These are phyloP conservation scores for Retiboletus flavoniger DNA, from an alignment of 1,284 basidiomycete species.

Conservation along the genomic window DNA sequence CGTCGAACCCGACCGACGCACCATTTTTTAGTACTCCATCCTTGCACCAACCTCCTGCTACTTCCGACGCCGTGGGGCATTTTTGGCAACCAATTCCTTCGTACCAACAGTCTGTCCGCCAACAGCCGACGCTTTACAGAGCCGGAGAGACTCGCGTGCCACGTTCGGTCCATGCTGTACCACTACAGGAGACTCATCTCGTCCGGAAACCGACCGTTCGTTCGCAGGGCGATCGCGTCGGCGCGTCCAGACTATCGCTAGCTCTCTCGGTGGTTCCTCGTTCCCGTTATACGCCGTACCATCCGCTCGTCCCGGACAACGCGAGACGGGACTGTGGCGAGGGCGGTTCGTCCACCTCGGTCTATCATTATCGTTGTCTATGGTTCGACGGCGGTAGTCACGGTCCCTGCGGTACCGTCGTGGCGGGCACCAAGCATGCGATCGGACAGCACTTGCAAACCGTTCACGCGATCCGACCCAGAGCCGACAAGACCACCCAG, in stretches of 20 bases:
- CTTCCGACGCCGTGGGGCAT: not conserved
- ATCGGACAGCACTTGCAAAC: slow-evolving; percentile 16
- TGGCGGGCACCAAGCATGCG: slow-evolving; percentile 13
- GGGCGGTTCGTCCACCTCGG: not conserved
- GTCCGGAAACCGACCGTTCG: not conserved
- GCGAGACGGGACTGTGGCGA: not conserved
- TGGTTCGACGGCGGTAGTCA: slow-evolving; percentile 5
- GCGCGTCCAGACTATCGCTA: not conserved
- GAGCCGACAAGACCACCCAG: slow-evolving; percentile 1
- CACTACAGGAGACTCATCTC: not conserved
- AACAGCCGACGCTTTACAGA: not conserved
- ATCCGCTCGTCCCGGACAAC: not conserved
- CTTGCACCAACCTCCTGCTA: not conserved
- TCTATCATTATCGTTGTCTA: slow-evolving; percentile 9
- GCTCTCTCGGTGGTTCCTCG: not conserved
- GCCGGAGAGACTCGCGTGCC: not conserved
- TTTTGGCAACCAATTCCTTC: not conserved
- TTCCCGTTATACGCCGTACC: slow-evolving; percentile 10
- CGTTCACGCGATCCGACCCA: slow-evolving; percentile 8
- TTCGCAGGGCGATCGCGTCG: not conserved
- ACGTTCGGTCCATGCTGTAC: not conserved
- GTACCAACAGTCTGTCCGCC: not conserved
- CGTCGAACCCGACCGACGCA: not conserved
- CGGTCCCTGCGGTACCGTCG: not conserved
- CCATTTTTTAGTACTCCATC: not conserved